A percentile compares a stretch with the other conserved stretches of the same genome.
phyloP scores from a whole-genome alignment of 805 yeast genomes.

The Candida anglica region DNA sequence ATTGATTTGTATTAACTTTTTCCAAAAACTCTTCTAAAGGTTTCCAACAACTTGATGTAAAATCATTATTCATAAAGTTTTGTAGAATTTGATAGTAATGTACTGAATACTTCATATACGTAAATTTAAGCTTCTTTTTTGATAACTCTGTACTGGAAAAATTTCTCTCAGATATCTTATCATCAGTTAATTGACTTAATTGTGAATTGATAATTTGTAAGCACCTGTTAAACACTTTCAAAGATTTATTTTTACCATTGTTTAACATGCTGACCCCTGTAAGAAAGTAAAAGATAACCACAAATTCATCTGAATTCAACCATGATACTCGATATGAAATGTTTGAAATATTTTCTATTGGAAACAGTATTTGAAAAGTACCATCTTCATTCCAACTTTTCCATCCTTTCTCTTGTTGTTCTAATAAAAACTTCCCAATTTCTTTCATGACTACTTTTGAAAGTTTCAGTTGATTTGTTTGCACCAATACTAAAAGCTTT shows the following conservation, averaged over 20 bases:
- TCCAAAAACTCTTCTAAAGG: constrained; percentile 29
- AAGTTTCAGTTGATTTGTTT: constrained; percentile 18
- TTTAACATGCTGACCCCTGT: constrained; percentile 38
- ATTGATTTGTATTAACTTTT: constrained; percentile 30
- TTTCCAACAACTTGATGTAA: constrained; percentile 11
- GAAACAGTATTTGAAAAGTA: constrained; percentile 6
- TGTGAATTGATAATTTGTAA: constrained; percentile 26
- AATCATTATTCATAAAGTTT: constrained; percentile 27
- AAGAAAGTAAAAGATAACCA: constrained; percentile 36
- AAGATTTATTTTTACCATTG: constrained; percentile 28
- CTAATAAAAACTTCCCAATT: constrained; percentile 17
- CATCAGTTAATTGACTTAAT: constrained; percentile 8
- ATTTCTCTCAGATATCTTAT: constrained; percentile 4
- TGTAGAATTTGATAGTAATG: constrained; percentile 35
- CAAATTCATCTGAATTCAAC: constrained; percentile 42
- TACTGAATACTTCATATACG: constrained; percentile 22
- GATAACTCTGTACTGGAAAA: constrained; percentile 18
- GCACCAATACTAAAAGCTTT: constrained; percentile 20
- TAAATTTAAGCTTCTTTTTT: constrained; percentile 20
- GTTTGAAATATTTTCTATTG: background rate
- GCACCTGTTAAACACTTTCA: constrained; percentile 35
- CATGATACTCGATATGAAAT: constrained; percentile 29
- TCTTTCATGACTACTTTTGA: constrained; percentile 18
- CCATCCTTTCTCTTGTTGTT: constrained; percentile 17
- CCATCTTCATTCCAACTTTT: constrained; percentile 29